Base-by-base conservation (phyloP, 2,329 filamentous ascomycete genomes). In the Botrytis paeoniae region DNA sequence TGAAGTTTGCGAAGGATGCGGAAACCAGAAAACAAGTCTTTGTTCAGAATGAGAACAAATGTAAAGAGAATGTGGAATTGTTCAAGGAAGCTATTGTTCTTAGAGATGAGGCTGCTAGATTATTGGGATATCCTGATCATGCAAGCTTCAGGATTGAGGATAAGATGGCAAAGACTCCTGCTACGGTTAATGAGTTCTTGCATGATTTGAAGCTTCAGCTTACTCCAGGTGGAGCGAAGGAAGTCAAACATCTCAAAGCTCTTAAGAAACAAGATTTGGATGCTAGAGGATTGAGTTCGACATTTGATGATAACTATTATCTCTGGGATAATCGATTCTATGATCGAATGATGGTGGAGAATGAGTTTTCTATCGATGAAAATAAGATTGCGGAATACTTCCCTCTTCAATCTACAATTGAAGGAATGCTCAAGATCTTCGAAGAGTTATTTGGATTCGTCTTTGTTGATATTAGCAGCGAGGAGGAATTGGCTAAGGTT, bases 241-340 rank as follows among this genome's bases (percentile, higher is more conserved):
- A 96, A 82, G 89, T 89, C 60, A 85, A 87, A 62, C 89, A 91
- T 78, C 85, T 97, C n/a, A 85, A 91, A 75, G 87, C 89, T 76
- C 85, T 95, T 77, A 96, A 96, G 86, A 89, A 92, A 83, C 85
- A 87, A 71, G 91, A 94, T 76, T 85, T 88, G 71, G 86, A 89
- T 78, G 84, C 86, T 32, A 86, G 89, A 39, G 87, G 87, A 14
- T 78, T 89, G 12, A 80, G 81, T 10, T 80, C 82, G 63, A 83
- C 85, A 4, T 86, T 88, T 71, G 91, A 93, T 77, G 89, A 87
- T 66, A 89, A 89, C 77, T 94, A 95, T 81, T 95, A 93, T 81
- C 87, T 95, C 59, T 96, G 93, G 93, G 93, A 96, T 77, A 88
- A 92, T 79, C 86, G 92, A 60, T 96, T 89, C 83, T 96, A 95